These are phyloP conservation scores for Boletus reticulatus DNA, from an alignment of 768 basidiomycete species.

Conservation along the genomic window DNA sequence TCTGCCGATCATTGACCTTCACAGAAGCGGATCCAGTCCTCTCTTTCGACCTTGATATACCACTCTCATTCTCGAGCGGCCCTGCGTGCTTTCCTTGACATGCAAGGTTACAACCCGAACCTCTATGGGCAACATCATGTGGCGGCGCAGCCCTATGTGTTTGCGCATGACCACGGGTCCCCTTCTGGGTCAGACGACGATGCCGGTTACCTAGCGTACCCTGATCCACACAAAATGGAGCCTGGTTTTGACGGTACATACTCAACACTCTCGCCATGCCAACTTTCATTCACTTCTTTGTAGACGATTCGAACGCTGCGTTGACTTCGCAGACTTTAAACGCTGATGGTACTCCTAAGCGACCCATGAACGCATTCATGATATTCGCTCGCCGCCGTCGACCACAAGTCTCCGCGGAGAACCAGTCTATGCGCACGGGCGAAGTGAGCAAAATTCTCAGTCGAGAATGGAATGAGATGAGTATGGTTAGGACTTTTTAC, in stretches of 20 bases:
- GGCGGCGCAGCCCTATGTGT: constrained; percentile 27
- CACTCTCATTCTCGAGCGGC: not conserved
- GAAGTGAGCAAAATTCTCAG: constrained; percentile 87
- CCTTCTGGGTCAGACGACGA: constrained; percentile 60
- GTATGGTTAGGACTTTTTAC: constrained; percentile 46
- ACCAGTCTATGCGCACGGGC: constrained; percentile 87
- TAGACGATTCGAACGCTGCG: constrained; percentile 42
- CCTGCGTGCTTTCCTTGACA: constrained; percentile 16
- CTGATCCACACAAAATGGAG: constrained; percentile 42
- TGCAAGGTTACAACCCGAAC: constrained; percentile 29
- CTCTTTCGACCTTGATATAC: constrained; percentile 8
- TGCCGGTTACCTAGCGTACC: constrained; percentile 25
- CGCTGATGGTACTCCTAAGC: constrained; percentile 83
- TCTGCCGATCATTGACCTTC: constrained; percentile 29
- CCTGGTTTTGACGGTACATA: constrained; percentile 45
- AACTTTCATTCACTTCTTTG: constrained; percentile 10
- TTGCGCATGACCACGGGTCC: constrained; percentile 46
- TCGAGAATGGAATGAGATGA: constrained; percentile 85
- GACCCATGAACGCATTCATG: constrained; percentile 95
- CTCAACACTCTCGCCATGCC: constrained; percentile 7
- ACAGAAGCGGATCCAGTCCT: constrained; percentile 8
- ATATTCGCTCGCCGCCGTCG: constrained; percentile 82
- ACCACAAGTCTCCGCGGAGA: constrained; percentile 82
- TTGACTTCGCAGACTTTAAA: constrained; percentile 80
- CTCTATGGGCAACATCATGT: constrained; percentile 22